phyloP scores from a whole-genome alignment of 768 basidiomycete species.

The Fibroporia radiculosa region DNA sequence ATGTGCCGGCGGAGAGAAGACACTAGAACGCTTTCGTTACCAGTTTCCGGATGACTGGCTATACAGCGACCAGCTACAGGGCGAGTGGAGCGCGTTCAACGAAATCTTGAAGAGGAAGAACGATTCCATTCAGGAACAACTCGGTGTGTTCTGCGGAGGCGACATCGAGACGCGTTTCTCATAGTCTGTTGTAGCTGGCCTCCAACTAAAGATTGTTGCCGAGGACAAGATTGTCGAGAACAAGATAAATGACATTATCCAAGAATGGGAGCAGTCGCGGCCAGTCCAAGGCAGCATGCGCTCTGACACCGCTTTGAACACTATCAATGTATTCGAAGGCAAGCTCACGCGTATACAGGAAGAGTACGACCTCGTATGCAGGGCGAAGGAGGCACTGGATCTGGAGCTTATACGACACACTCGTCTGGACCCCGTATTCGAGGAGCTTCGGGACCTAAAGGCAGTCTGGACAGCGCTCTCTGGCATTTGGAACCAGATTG shows the following conservation, averaged over 20 bases:
- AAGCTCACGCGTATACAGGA: constrained; percentile 86
- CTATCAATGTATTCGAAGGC: constrained; percentile 91
- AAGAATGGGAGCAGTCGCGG: constrained; percentile 93
- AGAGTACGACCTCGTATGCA: constrained; percentile 90
- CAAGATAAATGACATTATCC: constrained; percentile 83
- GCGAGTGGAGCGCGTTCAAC: constrained; percentile 98
- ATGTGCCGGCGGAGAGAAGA: constrained; percentile 93
- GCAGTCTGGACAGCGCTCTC: constrained; percentile 98
- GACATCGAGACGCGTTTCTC: neutral
- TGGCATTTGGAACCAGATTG: constrained; percentile 92
- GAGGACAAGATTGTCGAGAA: constrained; percentile 98
- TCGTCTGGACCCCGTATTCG: constrained; percentile 87
- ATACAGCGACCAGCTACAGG: constrained; percentile 93
- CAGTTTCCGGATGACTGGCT: constrained; percentile 98
- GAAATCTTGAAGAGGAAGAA: constrained; percentile 98
- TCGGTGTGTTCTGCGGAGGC: constrained; percentile 46
- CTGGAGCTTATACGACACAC: constrained; percentile 86
- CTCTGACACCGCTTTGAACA: constrained; percentile 93
- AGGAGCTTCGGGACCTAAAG: constrained; percentile 93
- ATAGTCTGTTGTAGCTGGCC: constrained; percentile 51
- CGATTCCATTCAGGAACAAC: constrained; percentile 95
- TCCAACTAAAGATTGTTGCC: constrained; percentile 99
- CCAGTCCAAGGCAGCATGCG: constrained; percentile 96
- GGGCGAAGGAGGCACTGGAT: constrained; percentile 95
- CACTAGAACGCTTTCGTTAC: constrained; percentile 92